Evolutionary conservation across 2,329 filamentous ascomycete species (phyloP).

Genomic region (Diaporthe sp.): DNA sequence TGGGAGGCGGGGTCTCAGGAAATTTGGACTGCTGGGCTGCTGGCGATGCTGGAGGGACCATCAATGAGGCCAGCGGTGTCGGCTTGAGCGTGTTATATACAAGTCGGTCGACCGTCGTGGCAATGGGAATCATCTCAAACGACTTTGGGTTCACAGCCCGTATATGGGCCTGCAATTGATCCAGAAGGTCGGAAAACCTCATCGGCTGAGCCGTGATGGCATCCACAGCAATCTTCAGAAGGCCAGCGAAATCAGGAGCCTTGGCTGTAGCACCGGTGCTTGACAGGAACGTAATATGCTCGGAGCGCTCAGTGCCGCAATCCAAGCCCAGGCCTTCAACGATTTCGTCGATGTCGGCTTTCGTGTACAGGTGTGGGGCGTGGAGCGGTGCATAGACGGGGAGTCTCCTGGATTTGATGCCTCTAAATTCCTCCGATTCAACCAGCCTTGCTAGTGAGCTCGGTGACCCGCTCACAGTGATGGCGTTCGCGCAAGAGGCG

Average conservation of each 20-base stretch:
- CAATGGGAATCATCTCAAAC: conserved; percentile 5
- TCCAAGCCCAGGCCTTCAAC: neutral
- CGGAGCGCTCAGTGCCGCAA: neutral
- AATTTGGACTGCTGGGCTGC: neutral
- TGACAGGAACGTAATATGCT: neutral
- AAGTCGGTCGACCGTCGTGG: neutral
- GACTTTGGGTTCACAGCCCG: neutral
- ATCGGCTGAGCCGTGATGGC: conserved; percentile 16
- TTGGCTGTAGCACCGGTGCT: neutral
- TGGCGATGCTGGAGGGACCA: neutral
- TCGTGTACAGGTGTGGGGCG: conserved; percentile 48
- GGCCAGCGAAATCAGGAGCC: neutral
- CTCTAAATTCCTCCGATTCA: conserved; percentile 52
- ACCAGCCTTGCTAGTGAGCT: conserved; percentile 60
- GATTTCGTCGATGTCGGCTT: conserved; percentile 41
- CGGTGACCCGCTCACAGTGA: conserved; percentile 69
- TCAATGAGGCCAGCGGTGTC: neutral
- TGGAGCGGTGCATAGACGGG: conserved; percentile 71
- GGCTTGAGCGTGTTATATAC: neutral
- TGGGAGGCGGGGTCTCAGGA: neutral
- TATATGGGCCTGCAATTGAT: neutral
- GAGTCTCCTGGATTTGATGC: conserved; percentile 59
- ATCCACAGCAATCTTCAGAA: neutral
- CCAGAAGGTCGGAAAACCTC: neutral
- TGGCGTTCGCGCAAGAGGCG: conserved; percentile 59